Evolutionary conservation across 2,329 filamentous ascomycete genomes (phyloP).

Genomic region (Blastomyces parvus): DNA sequence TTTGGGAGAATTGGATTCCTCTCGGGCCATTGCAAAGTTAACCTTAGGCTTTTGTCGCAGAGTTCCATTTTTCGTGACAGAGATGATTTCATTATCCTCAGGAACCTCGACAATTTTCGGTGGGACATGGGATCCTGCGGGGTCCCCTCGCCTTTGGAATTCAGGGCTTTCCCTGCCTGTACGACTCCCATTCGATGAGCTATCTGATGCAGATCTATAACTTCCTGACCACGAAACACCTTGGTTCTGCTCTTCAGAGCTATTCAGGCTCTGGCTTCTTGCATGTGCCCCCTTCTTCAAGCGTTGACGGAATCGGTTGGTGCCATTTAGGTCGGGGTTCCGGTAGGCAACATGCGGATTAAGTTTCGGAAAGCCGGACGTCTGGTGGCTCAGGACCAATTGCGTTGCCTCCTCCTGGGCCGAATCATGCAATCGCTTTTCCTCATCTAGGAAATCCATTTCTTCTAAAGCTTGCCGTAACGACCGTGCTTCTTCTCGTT

Average conservation of each 20-base stretch:
- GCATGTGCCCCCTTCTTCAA: conserved; percentile 37
- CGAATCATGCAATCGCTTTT: conserved; percentile 42
- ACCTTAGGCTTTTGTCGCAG: conserved; percentile 32
- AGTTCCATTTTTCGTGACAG: conserved; percentile 19
- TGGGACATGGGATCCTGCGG: background rate
- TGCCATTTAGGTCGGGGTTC: conserved; percentile 33
- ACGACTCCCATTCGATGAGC: conserved; percentile 16
- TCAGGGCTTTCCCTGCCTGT: conserved; percentile 11
- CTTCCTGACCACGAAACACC: conserved; percentile 5
- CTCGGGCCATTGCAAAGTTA: conserved; percentile 31
- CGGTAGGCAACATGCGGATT: conserved; percentile 41
- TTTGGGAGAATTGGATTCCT: conserved; percentile 17
- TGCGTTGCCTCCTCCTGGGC: conserved; percentile 56
- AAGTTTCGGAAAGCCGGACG: conserved; percentile 41
- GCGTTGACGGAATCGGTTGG: conserved; percentile 33
- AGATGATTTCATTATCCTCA: conserved; percentile 5
- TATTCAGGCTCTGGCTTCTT: conserved; percentile 32
- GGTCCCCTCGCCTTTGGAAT: conserved; percentile 1
- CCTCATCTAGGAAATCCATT: conserved; percentile 49
- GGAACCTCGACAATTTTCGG: conserved; percentile 4
- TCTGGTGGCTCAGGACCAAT: conserved; percentile 54
- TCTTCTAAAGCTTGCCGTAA: conserved; percentile 49
- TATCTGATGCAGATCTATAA: conserved; percentile 15
- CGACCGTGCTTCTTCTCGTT: conserved; percentile 49
- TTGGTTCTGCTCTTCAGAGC: conserved; percentile 10